A percentile compares a stretch with the other conserved stretches of the same genome.
phyloP scores from a whole-genome alignment of 148 eudicot genomes.

The Diospyros kaki region DNA sequence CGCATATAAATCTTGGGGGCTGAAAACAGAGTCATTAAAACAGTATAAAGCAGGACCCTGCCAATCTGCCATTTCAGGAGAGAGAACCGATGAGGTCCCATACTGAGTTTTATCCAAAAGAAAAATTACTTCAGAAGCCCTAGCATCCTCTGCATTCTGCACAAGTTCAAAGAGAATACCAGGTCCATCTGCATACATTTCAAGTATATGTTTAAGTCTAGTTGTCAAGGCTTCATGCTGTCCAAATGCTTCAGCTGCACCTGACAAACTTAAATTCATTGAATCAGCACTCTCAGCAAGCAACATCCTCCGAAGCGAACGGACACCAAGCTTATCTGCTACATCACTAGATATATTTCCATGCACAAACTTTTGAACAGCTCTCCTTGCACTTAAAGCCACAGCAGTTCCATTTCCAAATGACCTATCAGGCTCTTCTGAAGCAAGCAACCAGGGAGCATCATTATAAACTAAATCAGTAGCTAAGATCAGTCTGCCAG shows the following conservation, averaged over 20 bases:
- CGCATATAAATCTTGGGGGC: constrained; percentile 88
- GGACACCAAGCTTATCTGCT: constrained; percentile 97
- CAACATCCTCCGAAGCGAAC: constrained; percentile 87
- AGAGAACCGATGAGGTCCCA: constrained; percentile 93
- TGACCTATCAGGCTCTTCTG: constrained; percentile 52
- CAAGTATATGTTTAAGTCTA: constrained; percentile 93
- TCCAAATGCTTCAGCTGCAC: constrained; percentile 99
- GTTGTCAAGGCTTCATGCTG: constrained; percentile 99
- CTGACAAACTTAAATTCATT: constrained; percentile 89
- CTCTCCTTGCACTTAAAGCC: constrained; percentile 47
- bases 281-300: constrained; percentile 99
- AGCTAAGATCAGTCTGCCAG: constrained; percentile 61
- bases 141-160: constrained; percentile 99
- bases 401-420: constrained; percentile 40
- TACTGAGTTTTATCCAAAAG: constrained; percentile 89
- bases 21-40: constrained; percentile 90
- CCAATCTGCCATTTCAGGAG: constrained; percentile 99
- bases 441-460: constrained; percentile 99
- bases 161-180: constrained; percentile 93
- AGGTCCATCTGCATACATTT: constrained; percentile 99
- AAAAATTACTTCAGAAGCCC: constrained; percentile 82
- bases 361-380: constrained; percentile 86
- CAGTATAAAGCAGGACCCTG: constrained; percentile 98
- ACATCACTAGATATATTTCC: constrained; percentile 96
- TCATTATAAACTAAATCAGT: constrained; percentile 90